A percentile compares a stretch with the other conserved stretches of the same genome.
These are phyloP conservation scores for Xerocomellus amylosporus DNA, from an alignment of 768 basidiomycete genomes.

Conservation along the genomic window DNA sequence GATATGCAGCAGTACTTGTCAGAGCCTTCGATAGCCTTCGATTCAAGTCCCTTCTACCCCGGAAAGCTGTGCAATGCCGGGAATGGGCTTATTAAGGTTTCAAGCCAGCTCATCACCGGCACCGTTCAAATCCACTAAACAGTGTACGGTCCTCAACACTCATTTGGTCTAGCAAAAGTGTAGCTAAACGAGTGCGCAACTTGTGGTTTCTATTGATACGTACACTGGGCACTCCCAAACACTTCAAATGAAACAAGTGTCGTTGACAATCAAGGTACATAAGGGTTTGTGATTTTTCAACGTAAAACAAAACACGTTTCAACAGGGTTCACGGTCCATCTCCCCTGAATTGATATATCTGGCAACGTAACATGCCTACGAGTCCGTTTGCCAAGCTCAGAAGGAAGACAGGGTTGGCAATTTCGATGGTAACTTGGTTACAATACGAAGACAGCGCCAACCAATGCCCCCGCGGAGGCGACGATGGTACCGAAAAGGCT, in stretches of 20 bases:
- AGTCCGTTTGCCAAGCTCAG: not conserved
- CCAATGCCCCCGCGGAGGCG: conserved; percentile 25
- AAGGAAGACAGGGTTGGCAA: not conserved
- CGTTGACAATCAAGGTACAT: too few relatives aligned
- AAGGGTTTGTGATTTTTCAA: not conserved
- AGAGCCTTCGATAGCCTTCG: too few relatives aligned
- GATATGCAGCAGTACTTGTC: too few relatives aligned
- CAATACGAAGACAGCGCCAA: conserved; percentile 26
- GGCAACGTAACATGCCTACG: not conserved
- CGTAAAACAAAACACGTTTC: conserved; percentile 4
- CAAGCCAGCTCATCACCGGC: too few relatives aligned
- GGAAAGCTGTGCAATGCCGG: conserved; percentile 1
- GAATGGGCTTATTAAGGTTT: not conserved
- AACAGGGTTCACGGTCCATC: not conserved
- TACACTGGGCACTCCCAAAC: too few relatives aligned
- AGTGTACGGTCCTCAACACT: too few relatives aligned
- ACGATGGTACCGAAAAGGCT: conserved; percentile 21
- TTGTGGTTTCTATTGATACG: too few relatives aligned
- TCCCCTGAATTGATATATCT: not conserved
- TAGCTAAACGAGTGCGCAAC: too few relatives aligned
- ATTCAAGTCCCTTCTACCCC: conserved; percentile 3
- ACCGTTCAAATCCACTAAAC: too few relatives aligned
- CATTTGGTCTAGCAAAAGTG: too few relatives aligned
- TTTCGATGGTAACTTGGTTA: not conserved
- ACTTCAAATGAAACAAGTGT: not conserved